Conservation (phyloP, 2,329 filamentous ascomycete species). For the Botrytis porri region DNA sequence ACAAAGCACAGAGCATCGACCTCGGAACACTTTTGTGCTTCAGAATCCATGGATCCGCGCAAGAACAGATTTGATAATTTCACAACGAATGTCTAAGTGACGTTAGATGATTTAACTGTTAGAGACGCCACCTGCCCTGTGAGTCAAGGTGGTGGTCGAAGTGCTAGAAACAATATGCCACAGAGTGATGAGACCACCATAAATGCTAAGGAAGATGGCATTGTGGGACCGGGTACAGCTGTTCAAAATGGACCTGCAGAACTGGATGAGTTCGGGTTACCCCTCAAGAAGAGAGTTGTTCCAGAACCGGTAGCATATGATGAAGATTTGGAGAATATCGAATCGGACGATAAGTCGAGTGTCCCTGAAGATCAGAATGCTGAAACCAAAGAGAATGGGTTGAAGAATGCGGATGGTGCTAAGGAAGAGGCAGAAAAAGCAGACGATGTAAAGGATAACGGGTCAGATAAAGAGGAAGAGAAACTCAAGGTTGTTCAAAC, state of each 20-base stretch:
- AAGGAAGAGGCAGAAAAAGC: neutral
- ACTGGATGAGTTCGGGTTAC: constrained; percentile 70
- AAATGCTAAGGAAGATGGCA: constrained; percentile 26
- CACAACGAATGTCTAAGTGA: constrained; percentile 12
- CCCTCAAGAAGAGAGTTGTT: constrained; percentile 51
- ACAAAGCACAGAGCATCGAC: constrained; percentile 21
- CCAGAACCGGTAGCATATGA: constrained; percentile 32
- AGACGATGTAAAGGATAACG: constrained; percentile 36
- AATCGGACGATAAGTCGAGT: neutral
- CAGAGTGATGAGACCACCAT: constrained; percentile 31
- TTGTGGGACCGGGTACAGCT: constrained; percentile 21
- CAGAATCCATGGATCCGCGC: constrained; percentile 16
- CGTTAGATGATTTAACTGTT: constrained; percentile 19
- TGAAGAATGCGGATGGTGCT: constrained; percentile 12
- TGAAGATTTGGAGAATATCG: constrained; percentile 14
- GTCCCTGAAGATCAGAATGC: neutral
- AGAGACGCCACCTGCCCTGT: constrained; percentile 17
- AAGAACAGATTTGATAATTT: constrained; percentile 1
- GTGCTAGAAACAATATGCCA: constrained; percentile 34
- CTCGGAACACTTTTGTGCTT: constrained; percentile 17
- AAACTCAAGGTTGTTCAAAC: constrained; percentile 42
- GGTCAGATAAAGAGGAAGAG: constrained; percentile 40
- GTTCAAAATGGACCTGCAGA: constrained; percentile 39
- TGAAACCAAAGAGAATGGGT: constrained; percentile 6
- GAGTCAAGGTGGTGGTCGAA: constrained; percentile 21